Base-by-base conservation (phyloP, 306 rosid genomes). In the Lablab purpureus region DNA sequence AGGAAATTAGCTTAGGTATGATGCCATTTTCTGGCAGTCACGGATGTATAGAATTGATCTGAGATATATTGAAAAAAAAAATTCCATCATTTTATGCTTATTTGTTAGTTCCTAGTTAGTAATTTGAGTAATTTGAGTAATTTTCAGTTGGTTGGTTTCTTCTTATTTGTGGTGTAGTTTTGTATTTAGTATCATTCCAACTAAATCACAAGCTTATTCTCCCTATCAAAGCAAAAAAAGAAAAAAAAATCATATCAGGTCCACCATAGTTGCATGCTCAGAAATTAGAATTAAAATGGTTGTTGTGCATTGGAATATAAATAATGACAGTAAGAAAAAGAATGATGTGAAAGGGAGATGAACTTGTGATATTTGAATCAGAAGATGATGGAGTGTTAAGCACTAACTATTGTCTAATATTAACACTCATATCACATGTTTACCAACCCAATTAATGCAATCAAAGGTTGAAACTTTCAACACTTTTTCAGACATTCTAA, bases 11-110 rank as follows among this genome's bases (percentile, higher is more conserved):
- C 9, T 3, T 45, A 55, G 59, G 11, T 51, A 49, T 64, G 58
- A 21, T 80, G 74, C 36, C 67, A 80, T 59, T 59, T 79, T 27
- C 17, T 4, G 73, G 49, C 58, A 52, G 4, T 47, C 36, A 23
- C 18, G 50, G 54, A 62, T 71, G 75, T 82, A 71, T 64, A 65
- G 37, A 47, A 45, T 32, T 77, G 32, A 62, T 27, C 8, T 54
- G 51, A 73, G 75, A 66, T 74, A 28, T 66, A 32, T 78, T 78
- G 40, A 55, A 19, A 11, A 37, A 12, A 49, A 41, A 41, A n/a
- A n/a, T n/a, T n/a, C n/a, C 32, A 40, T n/a, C 10, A 69, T 40
- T 49, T 49, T 51, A 23, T 34, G 19, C 18, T 12, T 14, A 15
- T 32, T n/a, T 43, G 12, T 18, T 60, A 1, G 17, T 28, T 45